phyloP scores from a whole-genome alignment of 176 grass and related monocot species.

The Carex parvula region DNA sequence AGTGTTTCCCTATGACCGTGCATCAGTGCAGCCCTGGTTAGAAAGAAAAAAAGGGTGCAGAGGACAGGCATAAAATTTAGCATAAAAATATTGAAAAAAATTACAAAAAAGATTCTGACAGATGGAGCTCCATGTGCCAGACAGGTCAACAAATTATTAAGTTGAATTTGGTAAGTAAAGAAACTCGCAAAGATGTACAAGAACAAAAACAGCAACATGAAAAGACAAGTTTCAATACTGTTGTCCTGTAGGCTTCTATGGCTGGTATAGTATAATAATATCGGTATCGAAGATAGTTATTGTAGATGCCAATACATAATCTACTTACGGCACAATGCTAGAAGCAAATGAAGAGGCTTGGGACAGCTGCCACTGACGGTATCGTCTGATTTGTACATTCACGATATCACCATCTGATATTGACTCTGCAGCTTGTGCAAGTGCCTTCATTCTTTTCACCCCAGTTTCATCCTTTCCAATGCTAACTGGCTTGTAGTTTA shows the following conservation, averaged over 20 bases:
- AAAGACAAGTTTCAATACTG: slow-evolving; percentile 13
- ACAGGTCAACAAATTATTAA: background rate
- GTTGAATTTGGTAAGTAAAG: background rate
- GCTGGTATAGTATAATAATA: background rate
- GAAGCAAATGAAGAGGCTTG: slow-evolving; percentile 94
- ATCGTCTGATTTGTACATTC: slow-evolving; percentile 99
- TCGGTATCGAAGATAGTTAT: background rate
- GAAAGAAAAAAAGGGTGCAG: slow-evolving; percentile 17
- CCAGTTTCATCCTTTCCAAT: slow-evolving; percentile 86
- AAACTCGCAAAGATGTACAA: background rate
- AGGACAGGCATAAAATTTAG: slow-evolving; percentile 12
- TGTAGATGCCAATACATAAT: slow-evolving; percentile 12
- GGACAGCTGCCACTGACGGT: slow-evolving; percentile 92
- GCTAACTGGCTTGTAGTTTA: slow-evolving; percentile 83
- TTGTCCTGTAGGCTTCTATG: background rate
- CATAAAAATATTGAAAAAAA: background rate
- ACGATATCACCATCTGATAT: slow-evolving; percentile 86
- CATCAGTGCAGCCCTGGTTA: slow-evolving; percentile 79
- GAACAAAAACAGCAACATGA: background rate
- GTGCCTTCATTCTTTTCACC: slow-evolving; percentile 86
- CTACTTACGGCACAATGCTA: slow-evolving; percentile 83
- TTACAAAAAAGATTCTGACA: background rate
- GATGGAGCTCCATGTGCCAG: background rate
- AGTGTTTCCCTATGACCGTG: slow-evolving; percentile 83
- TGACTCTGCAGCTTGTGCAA: slow-evolving; percentile 78